Evolutionary conservation across 345 rosid genomes (phyloP).

Genomic region (Aquilaria yunnanensis): DNA sequence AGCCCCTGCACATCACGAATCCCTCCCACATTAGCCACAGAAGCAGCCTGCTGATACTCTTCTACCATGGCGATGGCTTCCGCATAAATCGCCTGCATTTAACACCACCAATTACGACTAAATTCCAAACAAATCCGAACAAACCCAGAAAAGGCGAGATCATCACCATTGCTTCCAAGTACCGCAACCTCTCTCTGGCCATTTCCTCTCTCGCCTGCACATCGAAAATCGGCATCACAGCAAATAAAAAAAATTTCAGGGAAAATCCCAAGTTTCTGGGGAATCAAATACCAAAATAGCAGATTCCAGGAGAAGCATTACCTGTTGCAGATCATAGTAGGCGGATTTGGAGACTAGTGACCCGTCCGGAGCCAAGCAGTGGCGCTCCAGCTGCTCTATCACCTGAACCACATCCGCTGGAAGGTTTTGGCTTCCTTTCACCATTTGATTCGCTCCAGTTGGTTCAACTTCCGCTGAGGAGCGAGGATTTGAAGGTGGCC

Average conservation of each 20-base stretch:
- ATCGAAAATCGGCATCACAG: constrained; percentile 3
- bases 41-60: constrained; percentile 86
- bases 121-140: background rate
- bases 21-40: constrained; percentile 64
- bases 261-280: background rate
- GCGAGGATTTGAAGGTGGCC: too few relatives aligned
- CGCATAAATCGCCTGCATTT: constrained; percentile 64
- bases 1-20: constrained; percentile 69
- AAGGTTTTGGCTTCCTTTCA: constrained; percentile 56
- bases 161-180: constrained; percentile 89
- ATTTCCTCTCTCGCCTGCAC: constrained; percentile 95
- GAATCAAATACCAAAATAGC: constrained; percentile 6
- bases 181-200: constrained; percentile 82
- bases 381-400: constrained; percentile 96
- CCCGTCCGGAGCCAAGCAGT: constrained; percentile 92
- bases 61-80: constrained; percentile 93
- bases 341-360: constrained; percentile 91
- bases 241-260: background rate
- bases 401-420: constrained; percentile 73
- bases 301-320: constrained; percentile 24
- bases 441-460: constrained; percentile 25
- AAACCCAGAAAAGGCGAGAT: background rate
- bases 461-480: too few relatives aligned
- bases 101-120: background rate
- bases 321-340: constrained; percentile 79